Evolutionary conservation across 2,329 filamentous ascomycete genomes (phyloP).

Genomic region (Amauroascus verrucosus): DNA sequence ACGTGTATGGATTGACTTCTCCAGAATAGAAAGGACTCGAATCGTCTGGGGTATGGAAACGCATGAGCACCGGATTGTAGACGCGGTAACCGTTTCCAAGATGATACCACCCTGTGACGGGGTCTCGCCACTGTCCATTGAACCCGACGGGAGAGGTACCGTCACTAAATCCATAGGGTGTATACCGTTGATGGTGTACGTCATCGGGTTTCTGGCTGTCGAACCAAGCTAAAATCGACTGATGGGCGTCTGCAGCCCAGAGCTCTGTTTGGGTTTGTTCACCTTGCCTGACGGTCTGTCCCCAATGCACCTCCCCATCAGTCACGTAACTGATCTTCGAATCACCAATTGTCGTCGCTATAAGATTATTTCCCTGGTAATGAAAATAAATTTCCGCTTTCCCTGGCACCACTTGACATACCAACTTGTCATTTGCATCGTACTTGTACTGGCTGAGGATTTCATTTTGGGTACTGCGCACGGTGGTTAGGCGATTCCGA

Average conservation of each 20-base stretch:
- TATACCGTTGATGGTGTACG: background rate
- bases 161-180: constrained; percentile 3
- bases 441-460: background rate
- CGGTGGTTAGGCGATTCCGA: background rate
- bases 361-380: background rate
- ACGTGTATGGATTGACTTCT: constrained; percentile 16
- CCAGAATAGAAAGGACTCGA: constrained; percentile 16
- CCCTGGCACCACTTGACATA: background rate
- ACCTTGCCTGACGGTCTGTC: background rate
- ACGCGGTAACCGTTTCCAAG: constrained; percentile 9
- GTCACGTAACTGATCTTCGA: constrained; percentile 3
- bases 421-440: constrained; percentile 2
- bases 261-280: background rate
- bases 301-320: constrained; percentile 1
- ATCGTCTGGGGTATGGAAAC: constrained; percentile 14
- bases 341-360: background rate
- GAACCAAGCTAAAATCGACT: constrained; percentile 1
- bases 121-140: constrained; percentile 8
- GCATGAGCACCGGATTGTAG: constrained; percentile 15
- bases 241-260: constrained; percentile 1
- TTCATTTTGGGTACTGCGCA: background rate
- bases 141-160: background rate
- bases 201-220: background rate
- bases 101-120: constrained; percentile 10
- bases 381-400: background rate